Percentiles rank a stretch among this genome's conserved stretches.
These are phyloP conservation scores for Epichloe glyceriae DNA, from an alignment of 2,329 filamentous ascomycete genomes.

Conservation along the genomic window DNA sequence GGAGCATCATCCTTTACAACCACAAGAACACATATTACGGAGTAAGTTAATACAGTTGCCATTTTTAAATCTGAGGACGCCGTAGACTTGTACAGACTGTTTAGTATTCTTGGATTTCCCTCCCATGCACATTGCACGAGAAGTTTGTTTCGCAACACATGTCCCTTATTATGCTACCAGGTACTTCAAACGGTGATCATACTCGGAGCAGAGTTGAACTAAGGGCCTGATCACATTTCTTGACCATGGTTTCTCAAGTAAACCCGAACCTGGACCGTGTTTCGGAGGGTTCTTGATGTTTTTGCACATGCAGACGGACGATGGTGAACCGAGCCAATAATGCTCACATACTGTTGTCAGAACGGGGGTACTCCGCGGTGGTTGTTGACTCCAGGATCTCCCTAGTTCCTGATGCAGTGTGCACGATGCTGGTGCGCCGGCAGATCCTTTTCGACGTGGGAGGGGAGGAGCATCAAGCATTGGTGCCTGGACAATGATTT, in stretches of 20 bases:
- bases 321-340: background rate
- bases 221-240: background rate
- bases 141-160: background rate
- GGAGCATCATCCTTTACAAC: background rate
- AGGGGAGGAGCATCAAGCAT: no score
- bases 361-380: background rate
- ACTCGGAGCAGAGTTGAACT: background rate
- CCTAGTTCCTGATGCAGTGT: background rate
- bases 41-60: no score
- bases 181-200: constrained; percentile 1
- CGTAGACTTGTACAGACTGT: no score
- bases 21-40: no score
- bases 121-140: background rate
- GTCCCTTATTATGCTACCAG: background rate
- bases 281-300: background rate
- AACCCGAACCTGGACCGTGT: background rate
- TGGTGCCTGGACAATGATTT: no score
- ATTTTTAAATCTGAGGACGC: no score
- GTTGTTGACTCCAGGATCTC: background rate
- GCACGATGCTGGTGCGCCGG: background rate
- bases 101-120: no score
- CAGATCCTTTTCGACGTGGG: background rate
- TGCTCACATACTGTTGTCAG: background rate
- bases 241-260: background rate
- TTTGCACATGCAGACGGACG: background rate